Evolutionary conservation across 2,329 filamentous ascomycete species (phyloP).

Genomic region (Hypomyces rosellus): DNA sequence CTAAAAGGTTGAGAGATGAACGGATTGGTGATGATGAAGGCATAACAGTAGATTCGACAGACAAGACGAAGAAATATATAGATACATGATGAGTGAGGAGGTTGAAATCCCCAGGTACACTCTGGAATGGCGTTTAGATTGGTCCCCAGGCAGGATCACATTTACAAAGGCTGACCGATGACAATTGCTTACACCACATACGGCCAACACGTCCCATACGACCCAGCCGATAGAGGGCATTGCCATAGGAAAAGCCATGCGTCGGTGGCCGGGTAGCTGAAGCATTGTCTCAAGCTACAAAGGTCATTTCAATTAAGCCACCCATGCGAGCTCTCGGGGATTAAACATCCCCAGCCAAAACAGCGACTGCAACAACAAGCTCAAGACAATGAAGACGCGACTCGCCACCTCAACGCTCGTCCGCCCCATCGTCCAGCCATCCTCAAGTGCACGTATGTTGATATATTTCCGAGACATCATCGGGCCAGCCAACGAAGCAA

Average conservation of each 20-base stretch:
- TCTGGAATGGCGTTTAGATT: slow-evolving; percentile 2
- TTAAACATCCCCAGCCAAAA: not conserved
- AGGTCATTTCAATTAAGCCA: too few species aligned
- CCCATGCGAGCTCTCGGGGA: not conserved
- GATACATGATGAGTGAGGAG: too few species aligned
- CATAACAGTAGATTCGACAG: not conserved
- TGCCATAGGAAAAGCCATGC: too few species aligned
- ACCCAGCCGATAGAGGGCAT: too few species aligned
- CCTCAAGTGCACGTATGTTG: not conserved
- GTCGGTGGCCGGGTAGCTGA: too few species aligned
- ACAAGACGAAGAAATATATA: slow-evolving; percentile 5
- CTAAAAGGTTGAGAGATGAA: slow-evolving; percentile 1
- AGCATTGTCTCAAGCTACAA: too few species aligned
- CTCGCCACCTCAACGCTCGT: not conserved
- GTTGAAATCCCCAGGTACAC: not conserved
- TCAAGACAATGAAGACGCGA: not conserved
- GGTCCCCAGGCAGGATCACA: not conserved
- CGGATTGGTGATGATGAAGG: not conserved
- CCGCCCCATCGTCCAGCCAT: not conserved
- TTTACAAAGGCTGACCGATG: not conserved
- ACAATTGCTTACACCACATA: not conserved
- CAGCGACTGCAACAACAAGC: not conserved
- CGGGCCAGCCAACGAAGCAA: not conserved
- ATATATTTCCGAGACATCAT: not conserved
- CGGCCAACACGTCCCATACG: not conserved